Base-by-base conservation (phyloP, 1,284 basidiomycete genomes). In the Lentinula novae-zelandiae region DNA sequence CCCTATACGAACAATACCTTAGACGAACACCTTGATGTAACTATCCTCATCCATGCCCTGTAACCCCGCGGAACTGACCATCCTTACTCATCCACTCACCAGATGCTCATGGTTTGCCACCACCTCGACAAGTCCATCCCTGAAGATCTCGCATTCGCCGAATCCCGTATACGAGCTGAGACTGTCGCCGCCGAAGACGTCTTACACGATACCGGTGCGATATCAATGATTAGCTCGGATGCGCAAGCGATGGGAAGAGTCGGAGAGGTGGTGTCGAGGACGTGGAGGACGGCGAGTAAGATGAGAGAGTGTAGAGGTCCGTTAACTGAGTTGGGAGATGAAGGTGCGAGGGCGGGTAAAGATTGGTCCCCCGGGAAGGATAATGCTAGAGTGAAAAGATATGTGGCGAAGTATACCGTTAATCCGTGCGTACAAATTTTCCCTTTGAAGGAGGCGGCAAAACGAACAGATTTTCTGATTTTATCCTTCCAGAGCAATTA, bases 21-120 rank as follows among this genome's bases (percentile, higher is more conserved):
- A 3, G 96, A 98, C 68, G 97, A 99, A 72, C 96, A 99, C 76
- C 84, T 98, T 27, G 97, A 99, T 70, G 95, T 96, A 69, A 68
- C 89, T 52, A 40, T 48, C 33, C 54, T 10, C 17, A 36, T 5
- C 44, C 40, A 49, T 63, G 5, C 57, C 22, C 20, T 38, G 36
- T 8, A 4, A 38, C 36, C 36, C 27, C 27, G 27, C 27, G 27
- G 27, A 27, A 27, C 33, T 8, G 34, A 50, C 13, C 10, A 17
- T 44, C 53, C 42, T 42, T 60, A 15, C n/a, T 6, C 20, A 51
- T 27, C 27, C 27, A 27, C 27, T 3, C 3, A 6, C 36, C 39
- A 95, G 93, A 98, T 98, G 96, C 81, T 98, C 40, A 98, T 98
- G 94, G 92, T 95, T 17, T 96, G 93, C 72, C 95, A 96, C 72